Evolutionary conservation across 768 basidiomycete species (phyloP).

Genomic region (Mycena sanguinolenta): DNA sequence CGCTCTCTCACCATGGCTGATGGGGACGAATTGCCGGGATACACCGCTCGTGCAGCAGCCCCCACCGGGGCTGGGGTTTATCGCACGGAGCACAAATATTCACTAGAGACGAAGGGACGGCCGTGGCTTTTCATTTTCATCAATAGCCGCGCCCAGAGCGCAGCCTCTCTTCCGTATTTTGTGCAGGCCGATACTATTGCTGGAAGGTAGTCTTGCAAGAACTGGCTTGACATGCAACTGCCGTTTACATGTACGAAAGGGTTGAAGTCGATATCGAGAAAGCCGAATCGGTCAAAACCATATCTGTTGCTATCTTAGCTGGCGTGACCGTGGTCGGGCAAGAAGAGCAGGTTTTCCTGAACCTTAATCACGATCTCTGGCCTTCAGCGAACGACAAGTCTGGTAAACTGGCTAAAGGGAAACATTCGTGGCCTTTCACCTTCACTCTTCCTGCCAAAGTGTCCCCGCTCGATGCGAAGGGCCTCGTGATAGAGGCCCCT

Average conservation of each 20-base stretch:
- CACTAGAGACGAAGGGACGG: slow-evolving; percentile 59
- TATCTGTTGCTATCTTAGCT: slow-evolving; percentile 59
- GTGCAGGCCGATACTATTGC: slow-evolving; percentile 62
- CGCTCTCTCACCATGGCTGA: slow-evolving; percentile 28
- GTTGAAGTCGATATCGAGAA: slow-evolving; percentile 66
- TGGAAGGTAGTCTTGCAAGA: slow-evolving; percentile 45
- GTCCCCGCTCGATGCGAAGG: slow-evolving; percentile 51
- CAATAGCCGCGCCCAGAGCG: slow-evolving; percentile 58
- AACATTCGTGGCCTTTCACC: slow-evolving; percentile 62
- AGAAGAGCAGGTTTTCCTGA: slow-evolving; percentile 63
- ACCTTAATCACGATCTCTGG: slow-evolving; percentile 59
- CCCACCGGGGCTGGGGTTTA: neutral
- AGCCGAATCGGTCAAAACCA: slow-evolving; percentile 61
- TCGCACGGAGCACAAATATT: slow-evolving; percentile 53
- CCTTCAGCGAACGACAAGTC: slow-evolving; percentile 43
- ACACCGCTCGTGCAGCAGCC: slow-evolving; percentile 27
- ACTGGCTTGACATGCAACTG: neutral
- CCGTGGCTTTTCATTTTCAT: slow-evolving; percentile 65
- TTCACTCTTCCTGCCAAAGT: slow-evolving; percentile 61
- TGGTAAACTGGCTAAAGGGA: slow-evolving; percentile 57
- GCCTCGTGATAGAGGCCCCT: slow-evolving; percentile 57
- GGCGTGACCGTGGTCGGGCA: slow-evolving; percentile 69
- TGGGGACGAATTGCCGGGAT: slow-evolving; percentile 34
- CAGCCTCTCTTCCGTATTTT: slow-evolving; percentile 59
- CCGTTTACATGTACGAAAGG: slow-evolving; percentile 5